Percentiles rank a stretch among this genome's conserved stretches.
These are phyloP conservation scores for Plasmodium blacklocki DNA, from an alignment of 169 alveolate species.

Conservation along the genomic window DNA sequence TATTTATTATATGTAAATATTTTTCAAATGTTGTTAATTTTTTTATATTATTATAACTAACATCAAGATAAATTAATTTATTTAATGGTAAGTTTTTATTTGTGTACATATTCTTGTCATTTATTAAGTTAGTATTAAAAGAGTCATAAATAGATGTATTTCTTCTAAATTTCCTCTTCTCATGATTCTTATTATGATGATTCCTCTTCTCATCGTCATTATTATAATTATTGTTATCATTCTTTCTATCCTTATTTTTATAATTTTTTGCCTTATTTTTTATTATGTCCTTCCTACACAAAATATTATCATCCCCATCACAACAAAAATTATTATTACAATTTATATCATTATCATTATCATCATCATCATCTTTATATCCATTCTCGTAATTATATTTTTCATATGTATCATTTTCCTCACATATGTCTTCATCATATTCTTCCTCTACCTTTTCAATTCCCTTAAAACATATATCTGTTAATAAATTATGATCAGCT, in stretches of 20 bases:
- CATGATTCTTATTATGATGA: not conserved
- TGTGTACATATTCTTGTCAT: constrained; percentile 43
- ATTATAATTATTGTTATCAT: not conserved
- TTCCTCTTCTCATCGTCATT: not conserved
- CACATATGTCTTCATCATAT: not conserved
- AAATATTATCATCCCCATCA: not conserved
- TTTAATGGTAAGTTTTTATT: constrained; percentile 32
- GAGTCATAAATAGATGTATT: constrained; percentile 19
- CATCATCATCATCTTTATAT: not conserved
- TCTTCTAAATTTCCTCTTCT: not conserved
- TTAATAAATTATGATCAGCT: constrained; percentile 26
- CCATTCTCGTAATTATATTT: not conserved
- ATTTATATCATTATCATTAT: not conserved
- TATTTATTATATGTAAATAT: constrained; percentile 32
- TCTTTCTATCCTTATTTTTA: not conserved
- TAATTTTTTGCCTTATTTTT: too few relatives aligned
- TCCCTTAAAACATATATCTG: constrained; percentile 52
- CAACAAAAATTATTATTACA: not conserved
- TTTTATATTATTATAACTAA: constrained; percentile 46
- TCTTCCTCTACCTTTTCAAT: not conserved
- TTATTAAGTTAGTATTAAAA: not conserved
- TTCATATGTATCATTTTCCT: not conserved
- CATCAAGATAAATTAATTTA: constrained; percentile 35
- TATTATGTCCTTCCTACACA: too few relatives aligned
- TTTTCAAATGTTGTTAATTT: constrained; percentile 53